Evolutionary conservation across 768 basidiomycete genomes (phyloP).

Genomic region (Pholiota conissans): DNA sequence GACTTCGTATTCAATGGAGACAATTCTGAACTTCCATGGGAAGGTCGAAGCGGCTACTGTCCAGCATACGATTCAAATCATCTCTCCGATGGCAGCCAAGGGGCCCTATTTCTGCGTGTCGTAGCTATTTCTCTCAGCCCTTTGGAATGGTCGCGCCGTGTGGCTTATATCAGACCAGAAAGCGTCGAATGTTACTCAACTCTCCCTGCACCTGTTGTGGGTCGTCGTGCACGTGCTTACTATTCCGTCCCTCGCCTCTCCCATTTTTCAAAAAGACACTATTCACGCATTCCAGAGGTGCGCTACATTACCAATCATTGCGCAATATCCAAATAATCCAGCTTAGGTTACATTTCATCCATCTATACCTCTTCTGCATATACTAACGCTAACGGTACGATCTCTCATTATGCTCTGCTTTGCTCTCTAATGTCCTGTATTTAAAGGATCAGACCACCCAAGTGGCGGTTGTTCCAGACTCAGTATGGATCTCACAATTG

Average conservation of each 20-base stretch:
- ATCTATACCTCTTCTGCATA: not conserved
- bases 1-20: not conserved
- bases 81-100: not conserved
- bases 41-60: not conserved
- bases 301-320: not conserved
- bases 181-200: not conserved
- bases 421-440: not conserved
- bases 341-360: not conserved
- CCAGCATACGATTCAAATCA: not conserved
- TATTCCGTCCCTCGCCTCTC: not conserved
- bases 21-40: not conserved
- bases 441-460: not conserved
- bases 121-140: not conserved
- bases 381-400: not conserved
- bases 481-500: not conserved
- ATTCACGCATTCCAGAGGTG: not conserved
- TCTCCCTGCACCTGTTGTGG: not conserved
- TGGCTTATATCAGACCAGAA: not conserved
- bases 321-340: not conserved
- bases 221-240: not conserved
- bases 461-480: not conserved
- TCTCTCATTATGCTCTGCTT: not conserved
- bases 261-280: not conserved
- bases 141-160: not conserved
- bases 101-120: not conserved